Percentiles rank a stretch among this genome's conserved stretches.
Conservation (phyloP, 768 basidiomycete genomes). For the Naganishia friedmannii region DNA sequence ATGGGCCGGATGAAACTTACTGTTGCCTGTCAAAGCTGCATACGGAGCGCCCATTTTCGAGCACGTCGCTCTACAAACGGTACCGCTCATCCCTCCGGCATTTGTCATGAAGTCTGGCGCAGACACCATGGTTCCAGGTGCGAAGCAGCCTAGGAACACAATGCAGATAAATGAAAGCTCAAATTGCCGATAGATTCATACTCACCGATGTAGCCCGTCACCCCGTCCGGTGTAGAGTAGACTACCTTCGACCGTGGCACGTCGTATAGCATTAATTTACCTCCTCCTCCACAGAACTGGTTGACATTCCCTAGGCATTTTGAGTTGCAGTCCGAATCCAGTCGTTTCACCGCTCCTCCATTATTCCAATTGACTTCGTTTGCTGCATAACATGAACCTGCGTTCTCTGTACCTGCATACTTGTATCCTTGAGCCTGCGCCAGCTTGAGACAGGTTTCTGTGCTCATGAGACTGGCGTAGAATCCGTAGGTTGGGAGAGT, state of each 20-base stretch:
- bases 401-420: slow-evolving; percentile 24
- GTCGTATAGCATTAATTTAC: slow-evolving; percentile 5
- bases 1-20: neutral
- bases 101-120: slow-evolving; percentile 6
- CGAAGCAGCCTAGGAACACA: slow-evolving; percentile 8
- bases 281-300: slow-evolving; percentile 34
- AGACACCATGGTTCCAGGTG: slow-evolving; percentile 7
- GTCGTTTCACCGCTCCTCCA: slow-evolving; percentile 8
- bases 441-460: slow-evolving; percentile 10
- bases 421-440: slow-evolving; percentile 22
- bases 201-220: slow-evolving; percentile 5
- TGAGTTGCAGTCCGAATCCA: slow-evolving; percentile 25
- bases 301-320: slow-evolving; percentile 33
- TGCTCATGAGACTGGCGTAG: slow-evolving; percentile 23
- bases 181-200: neutral
- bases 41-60: neutral
- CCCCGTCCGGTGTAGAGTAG: slow-evolving; percentile 1
- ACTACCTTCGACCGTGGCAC: neutral
- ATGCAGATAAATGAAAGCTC: neutral
- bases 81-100: neutral
- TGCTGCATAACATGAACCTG: slow-evolving; percentile 13
- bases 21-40: slow-evolving; percentile 12
- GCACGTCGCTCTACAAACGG: slow-evolving; percentile 1
- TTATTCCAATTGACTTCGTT: slow-evolving; percentile 22
- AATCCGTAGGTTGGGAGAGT: slow-evolving; percentile 4